Percentiles rank a stretch among this genome's conserved stretches.
Conservation (phyloP, 1,139 yeast genomes). For the Pneumocystis carinii region DNA sequence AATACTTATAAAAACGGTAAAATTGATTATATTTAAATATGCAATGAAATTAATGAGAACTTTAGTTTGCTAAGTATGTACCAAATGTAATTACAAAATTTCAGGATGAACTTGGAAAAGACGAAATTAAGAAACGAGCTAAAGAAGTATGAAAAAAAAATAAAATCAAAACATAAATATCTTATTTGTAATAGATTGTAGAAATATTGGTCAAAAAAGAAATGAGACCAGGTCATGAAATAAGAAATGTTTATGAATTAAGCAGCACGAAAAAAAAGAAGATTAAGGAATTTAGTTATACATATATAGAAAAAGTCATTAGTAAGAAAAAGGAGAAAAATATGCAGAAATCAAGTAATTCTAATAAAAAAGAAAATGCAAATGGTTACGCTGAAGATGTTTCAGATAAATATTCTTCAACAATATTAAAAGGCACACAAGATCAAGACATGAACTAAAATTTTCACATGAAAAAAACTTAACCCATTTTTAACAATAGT, state of each 20-base stretch:
- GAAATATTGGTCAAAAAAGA: constrained; percentile 18
- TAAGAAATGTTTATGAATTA: constrained; percentile 32
- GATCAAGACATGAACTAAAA: background rate
- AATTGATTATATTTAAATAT: background rate
- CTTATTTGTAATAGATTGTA: constrained; percentile 12
- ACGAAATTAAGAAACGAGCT: constrained; percentile 61
- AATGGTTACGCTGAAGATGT: background rate
- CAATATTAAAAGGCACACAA: background rate
- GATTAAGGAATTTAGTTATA: constrained; percentile 45
- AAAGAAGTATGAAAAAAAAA: constrained; percentile 55
- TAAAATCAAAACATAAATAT: constrained; percentile 12
- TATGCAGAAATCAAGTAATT: constrained; percentile 23
- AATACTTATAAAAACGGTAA: background rate
- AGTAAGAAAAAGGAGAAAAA: constrained; percentile 30
- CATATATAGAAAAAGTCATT: constrained; percentile 58
- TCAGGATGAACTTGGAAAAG: constrained; percentile 47
- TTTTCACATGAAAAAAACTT: background rate
- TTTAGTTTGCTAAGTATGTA: constrained; percentile 49
- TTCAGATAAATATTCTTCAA: background rate
- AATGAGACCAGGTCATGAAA: constrained; percentile 16
- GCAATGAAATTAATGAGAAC: background rate
- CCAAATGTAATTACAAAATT: constrained; percentile 66
- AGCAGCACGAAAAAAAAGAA: constrained; percentile 51
- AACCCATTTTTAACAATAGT: background rate
- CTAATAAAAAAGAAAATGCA: constrained; percentile 6